These are phyloP conservation scores for Solanum arcanum DNA, from an alignment of 257 asterid genomes.

Conservation along the genomic window DNA sequence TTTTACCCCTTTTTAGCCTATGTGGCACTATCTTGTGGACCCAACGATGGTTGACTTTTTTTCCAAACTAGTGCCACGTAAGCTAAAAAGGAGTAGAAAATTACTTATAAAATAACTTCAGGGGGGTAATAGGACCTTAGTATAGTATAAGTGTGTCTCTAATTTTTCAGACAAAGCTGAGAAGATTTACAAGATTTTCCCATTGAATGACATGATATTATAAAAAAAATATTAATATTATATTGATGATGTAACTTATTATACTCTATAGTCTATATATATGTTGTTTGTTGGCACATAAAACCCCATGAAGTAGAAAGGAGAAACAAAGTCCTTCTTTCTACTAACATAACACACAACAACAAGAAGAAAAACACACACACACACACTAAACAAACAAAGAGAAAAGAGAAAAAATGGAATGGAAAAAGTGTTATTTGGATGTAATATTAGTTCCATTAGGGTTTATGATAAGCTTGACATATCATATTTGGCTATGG, in stretches of 20 bases:
- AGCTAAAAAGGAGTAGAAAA: too few relatives aligned
- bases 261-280: neutral
- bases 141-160: too few relatives aligned
- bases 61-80: too few relatives aligned
- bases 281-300: neutral
- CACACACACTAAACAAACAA: neutral
- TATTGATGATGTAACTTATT: neutral
- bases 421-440: constrained; percentile 72
- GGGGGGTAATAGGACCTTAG: too few relatives aligned
- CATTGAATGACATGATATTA: neutral
- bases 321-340: neutral
- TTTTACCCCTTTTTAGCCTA: too few relatives aligned
- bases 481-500: constrained; percentile 77
- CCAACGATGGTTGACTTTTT: too few relatives aligned
- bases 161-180: too few relatives aligned
- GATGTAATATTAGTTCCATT: constrained; percentile 70
- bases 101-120: too few relatives aligned
- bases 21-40: too few relatives aligned
- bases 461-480: constrained; percentile 36
- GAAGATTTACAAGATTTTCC: too few relatives aligned
- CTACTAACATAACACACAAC: neutral
- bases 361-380: neutral
- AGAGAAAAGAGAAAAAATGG: constrained; percentile 26
- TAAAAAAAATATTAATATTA: neutral
- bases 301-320: neutral